Conservation (phyloP, 768 basidiomycete genomes). For the Trametes punicea region DNA sequence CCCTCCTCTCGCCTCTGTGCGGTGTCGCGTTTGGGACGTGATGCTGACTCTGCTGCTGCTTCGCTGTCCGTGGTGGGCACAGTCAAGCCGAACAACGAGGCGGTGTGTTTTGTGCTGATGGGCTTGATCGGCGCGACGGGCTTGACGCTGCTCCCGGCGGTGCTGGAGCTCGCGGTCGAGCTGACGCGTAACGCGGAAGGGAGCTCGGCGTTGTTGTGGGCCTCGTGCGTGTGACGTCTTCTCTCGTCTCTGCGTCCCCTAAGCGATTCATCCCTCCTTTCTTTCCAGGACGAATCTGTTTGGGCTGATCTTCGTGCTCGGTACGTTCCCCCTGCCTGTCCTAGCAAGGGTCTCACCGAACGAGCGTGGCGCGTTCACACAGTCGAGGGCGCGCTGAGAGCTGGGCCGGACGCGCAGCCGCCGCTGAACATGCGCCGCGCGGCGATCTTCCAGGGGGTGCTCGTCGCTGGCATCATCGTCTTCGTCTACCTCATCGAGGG, state of each 20-base stretch:
- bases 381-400: conserved; percentile 72
- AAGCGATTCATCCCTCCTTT: background rate
- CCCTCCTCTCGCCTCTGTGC: too few relatives aligned
- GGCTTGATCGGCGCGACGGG: conserved; percentile 63
- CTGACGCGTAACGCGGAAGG: conserved; percentile 76
- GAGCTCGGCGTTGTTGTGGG: conserved; percentile 76
- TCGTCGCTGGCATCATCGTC: conserved; percentile 40
- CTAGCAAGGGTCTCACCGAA: too few relatives aligned
- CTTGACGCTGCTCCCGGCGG: conserved; percentile 71
- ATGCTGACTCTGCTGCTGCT: background rate
- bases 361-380: background rate
- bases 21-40: too few relatives aligned
- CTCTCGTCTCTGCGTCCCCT: background rate
- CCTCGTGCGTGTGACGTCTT: conserved; percentile 44
- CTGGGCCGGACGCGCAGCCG: conserved; percentile 53
- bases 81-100: conserved; percentile 63
- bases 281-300: conserved; percentile 58
- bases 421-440: conserved; percentile 71
- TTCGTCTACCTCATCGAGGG: conserved; percentile 54
- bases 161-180: conserved; percentile 75
- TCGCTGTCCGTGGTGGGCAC: background rate
- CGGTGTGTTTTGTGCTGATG: conserved; percentile 62
- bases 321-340: conserved; percentile 35
- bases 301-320: conserved; percentile 57
- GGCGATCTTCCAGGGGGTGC: conserved; percentile 61